Percentiles rank a stretch among this genome's conserved stretches.
These are phyloP conservation scores for Salix koriyanagi DNA, from an alignment of 345 rosid genomes.

Conservation along the genomic window DNA sequence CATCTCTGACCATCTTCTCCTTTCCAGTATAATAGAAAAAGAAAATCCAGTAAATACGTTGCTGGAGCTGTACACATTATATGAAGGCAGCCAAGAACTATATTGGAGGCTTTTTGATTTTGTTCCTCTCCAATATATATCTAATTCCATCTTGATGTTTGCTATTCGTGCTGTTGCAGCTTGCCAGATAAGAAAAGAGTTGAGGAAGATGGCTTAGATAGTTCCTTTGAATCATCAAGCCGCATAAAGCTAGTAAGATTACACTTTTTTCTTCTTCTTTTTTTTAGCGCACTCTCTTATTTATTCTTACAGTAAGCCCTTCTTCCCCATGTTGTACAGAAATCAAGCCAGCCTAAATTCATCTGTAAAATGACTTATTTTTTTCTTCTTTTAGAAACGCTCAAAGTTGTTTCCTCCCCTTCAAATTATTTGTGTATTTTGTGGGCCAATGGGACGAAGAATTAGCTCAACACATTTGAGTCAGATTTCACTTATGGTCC, in stretches of 20 bases:
- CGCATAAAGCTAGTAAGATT: slow-evolving; percentile 61
- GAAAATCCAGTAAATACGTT: not conserved
- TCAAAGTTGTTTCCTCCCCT: slow-evolving; percentile 2
- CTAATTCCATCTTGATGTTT: slow-evolving; percentile 26
- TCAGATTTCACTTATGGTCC: slow-evolving; percentile 7
- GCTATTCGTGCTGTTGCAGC: slow-evolving; percentile 44
- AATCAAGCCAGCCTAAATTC: slow-evolving; percentile 12
- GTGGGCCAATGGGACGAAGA: not conserved
- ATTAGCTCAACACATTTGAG: slow-evolving; percentile 1
- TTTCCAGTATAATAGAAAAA: not conserved
- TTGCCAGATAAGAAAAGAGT: slow-evolving; percentile 60
- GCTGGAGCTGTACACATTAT: slow-evolving; percentile 12
- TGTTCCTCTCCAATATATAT: slow-evolving; percentile 20
- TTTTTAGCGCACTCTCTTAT: slow-evolving; percentile 28
- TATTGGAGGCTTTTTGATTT: slow-evolving; percentile 12
- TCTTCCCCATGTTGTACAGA: slow-evolving; percentile 16
- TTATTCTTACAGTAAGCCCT: slow-evolving; percentile 28
- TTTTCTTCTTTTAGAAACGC: not conserved
- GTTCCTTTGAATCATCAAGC: slow-evolving; percentile 48
- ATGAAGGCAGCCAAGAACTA: slow-evolving; percentile 9
- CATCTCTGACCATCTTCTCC: slow-evolving; percentile 4
- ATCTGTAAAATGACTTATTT: slow-evolving; percentile 5
- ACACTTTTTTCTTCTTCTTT: slow-evolving; percentile 9
- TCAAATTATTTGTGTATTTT: not conserved
- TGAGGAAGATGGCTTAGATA: slow-evolving; percentile 42